Conservation (phyloP, 2,329 filamentous ascomycete genomes). For the Pezicula rhizophila region DNA sequence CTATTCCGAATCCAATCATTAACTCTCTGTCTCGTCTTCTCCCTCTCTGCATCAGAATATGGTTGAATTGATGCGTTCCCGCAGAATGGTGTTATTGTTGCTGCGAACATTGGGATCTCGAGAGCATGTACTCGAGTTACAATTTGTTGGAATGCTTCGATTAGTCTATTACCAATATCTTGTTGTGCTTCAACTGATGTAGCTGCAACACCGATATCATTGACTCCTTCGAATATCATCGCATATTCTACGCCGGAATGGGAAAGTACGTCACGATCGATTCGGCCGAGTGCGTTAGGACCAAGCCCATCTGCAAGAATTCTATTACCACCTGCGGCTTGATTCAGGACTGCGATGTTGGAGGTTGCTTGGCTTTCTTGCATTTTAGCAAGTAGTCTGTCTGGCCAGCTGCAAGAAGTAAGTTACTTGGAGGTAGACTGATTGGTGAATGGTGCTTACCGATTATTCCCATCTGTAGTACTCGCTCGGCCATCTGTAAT, state of each 20-base stretch:
- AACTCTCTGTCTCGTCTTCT: constrained; percentile 49
- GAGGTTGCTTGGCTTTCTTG: constrained; percentile 37
- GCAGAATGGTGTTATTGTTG: constrained; percentile 60
- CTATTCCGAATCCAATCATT: constrained; percentile 55
- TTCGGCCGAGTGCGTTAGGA: constrained; percentile 52
- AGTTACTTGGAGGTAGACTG: not conserved
- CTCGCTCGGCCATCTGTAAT: constrained; percentile 64
- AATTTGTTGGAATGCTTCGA: constrained; percentile 54
- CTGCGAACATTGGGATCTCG: constrained; percentile 52
- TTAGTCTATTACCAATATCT: constrained; percentile 42
- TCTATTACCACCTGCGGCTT: constrained; percentile 64
- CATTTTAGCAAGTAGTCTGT: constrained; percentile 47
- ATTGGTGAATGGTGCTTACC: constrained; percentile 24
- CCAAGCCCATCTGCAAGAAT: constrained; percentile 57
- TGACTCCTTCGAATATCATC: constrained; percentile 64
- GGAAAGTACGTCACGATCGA: constrained; percentile 58
- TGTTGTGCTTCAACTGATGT: constrained; percentile 40
- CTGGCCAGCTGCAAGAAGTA: constrained; percentile 42
- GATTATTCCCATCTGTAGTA: constrained; percentile 53
- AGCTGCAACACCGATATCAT: constrained; percentile 55
- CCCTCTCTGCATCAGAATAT: constrained; percentile 48
- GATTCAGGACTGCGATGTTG: constrained; percentile 53
- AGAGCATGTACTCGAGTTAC: constrained; percentile 45
- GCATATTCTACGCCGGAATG: constrained; percentile 53
- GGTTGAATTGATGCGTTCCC: constrained; percentile 33